Evolutionary conservation across 306 rosid genomes (phyloP), one percentile per base, ranked within the genome.

Genomic region (Myrica gale): DNA sequence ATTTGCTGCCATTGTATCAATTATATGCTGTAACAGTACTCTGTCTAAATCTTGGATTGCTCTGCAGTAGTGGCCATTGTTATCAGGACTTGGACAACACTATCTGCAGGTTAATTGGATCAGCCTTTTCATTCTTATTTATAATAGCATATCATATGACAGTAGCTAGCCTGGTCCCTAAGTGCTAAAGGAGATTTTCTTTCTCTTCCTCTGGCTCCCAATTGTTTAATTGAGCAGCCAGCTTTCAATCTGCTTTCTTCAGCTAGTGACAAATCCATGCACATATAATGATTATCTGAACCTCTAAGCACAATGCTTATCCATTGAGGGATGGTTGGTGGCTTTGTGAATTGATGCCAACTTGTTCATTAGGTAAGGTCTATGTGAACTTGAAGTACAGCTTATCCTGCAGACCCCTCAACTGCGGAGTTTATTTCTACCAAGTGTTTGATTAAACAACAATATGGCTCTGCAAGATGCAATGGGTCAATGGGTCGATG

Each of bases 1-100:
- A 10, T 12, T 47, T 65, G 20, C 17, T 12, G 66, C 50, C 3
- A n/a, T 43, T 44, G 54, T 57, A 12, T 47, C 51, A 23, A 26
- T 54, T 21, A 47, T 15, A 66, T 41, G 41, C 9, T 44, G 69
- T 58, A 21, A 55, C 5, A 1, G 41, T 55, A 44, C 12, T 12
- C 20, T 19, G 11, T 8, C 51, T 9, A 45, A 69, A 46, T 70
- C 63, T 69, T 68, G 71, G 75, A 77, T 69, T 77, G 75, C 70
- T 17, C 55, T 74, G 78, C 32, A 74, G 37, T 19, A 74, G 16
- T 7, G 56, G 26, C 46, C 58, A 9, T 74, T 45, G 41, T n/a
- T 42, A 13, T 19, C n/a, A 15, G 19, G 19, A 17, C 17, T 8
- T 39, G 4, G 46, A 3, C 68, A 32, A 37, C 68, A 15, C 46